phyloP scores from a whole-genome alignment of 129 eudicot species.

The Artemisia argyi region DNA sequence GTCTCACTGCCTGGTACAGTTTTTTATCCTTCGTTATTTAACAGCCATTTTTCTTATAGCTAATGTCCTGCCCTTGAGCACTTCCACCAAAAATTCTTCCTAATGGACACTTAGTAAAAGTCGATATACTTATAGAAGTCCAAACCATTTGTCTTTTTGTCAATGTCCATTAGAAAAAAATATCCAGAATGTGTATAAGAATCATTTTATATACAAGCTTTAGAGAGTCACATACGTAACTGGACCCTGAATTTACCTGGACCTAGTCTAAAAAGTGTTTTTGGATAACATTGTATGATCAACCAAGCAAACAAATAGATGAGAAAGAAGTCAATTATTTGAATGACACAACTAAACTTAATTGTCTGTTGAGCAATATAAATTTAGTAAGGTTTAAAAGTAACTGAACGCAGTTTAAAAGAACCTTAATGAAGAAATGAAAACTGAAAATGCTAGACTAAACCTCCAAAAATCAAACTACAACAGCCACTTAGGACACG shows the following conservation, averaged over 20 bases:
- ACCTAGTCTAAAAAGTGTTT: not conserved
- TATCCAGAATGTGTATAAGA: no score
- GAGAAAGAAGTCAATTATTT: not conserved
- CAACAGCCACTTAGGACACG: no score
- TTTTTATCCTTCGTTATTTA: not conserved
- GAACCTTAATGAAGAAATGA: not conserved
- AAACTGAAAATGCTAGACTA: not conserved
- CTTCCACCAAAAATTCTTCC: not conserved
- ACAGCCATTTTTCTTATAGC: not conserved
- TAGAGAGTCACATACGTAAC: not conserved
- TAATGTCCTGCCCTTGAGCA: not conserved
- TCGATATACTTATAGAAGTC: not conserved
- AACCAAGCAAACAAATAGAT: not conserved
- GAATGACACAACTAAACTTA: no score
- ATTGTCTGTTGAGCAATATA: no score
- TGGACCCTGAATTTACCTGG: not conserved
- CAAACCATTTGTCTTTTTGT: not conserved
- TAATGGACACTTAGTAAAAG: not conserved
- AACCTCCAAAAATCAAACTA: no score
- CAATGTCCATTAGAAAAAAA: not conserved
- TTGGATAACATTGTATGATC: not conserved
- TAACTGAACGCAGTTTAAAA: no score
- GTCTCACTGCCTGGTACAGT: not conserved
- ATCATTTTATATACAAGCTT: not conserved
- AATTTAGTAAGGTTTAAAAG: no score